A percentile compares a stretch with the other conserved stretches of the same genome.
phyloP scores from a whole-genome alignment of 148 eudicot species.

The Gaultheria prostrata region DNA sequence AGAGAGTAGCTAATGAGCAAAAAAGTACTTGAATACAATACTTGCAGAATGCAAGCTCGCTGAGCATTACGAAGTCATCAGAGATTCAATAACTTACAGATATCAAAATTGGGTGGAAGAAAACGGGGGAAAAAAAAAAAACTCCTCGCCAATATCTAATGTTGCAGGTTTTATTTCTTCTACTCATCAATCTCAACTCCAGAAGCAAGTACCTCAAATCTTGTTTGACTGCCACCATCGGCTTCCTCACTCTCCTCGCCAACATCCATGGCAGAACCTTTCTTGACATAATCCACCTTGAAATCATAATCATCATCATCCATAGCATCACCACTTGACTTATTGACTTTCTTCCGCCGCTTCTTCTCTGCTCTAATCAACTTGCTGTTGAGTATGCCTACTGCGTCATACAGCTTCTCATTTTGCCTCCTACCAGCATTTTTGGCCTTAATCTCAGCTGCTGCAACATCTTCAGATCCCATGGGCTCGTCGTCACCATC shows the following conservation, averaged over 20 bases:
- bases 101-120: neutral
- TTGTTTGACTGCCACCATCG: conserved; percentile 28
- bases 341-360: conserved; percentile 54
- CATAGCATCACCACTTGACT: conserved; percentile 45
- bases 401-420: conserved; percentile 65
- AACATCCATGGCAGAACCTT: conserved; percentile 46
- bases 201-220: conserved; percentile 55
- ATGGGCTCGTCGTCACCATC: conserved; percentile 50
- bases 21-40: neutral
- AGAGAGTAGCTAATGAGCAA: neutral
- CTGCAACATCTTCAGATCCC: conserved; percentile 49
- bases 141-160: neutral
- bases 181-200: conserved; percentile 38
- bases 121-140: neutral
- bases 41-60: neutral
- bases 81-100: neutral
- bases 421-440: conserved; percentile 56
- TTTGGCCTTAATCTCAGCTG: conserved; percentile 33
- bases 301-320: conserved; percentile 65
- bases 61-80: neutral
- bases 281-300: conserved; percentile 64
- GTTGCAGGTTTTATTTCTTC: neutral
- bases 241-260: conserved; percentile 39
- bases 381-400: conserved; percentile 81
- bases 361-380: conserved; percentile 70